phyloP scores from a whole-genome alignment of 2,329 filamentous ascomycete genomes.

The Aspergillus pseudoterreus region DNA sequence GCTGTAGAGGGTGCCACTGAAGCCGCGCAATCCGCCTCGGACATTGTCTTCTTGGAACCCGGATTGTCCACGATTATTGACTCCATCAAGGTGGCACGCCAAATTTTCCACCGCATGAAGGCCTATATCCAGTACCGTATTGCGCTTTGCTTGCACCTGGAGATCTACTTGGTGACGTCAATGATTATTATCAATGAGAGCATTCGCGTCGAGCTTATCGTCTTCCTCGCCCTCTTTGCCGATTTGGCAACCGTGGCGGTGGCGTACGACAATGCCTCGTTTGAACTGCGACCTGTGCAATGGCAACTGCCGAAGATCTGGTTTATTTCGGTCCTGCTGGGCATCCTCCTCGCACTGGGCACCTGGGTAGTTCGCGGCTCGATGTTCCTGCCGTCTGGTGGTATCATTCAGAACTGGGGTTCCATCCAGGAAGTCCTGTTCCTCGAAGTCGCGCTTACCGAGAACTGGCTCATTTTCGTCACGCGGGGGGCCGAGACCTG shows the following conservation, averaged over 20 bases:
- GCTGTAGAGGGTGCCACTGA: constrained; percentile 70
- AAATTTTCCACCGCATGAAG: constrained; percentile 78
- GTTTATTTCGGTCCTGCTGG: constrained; percentile 61
- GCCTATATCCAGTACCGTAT: constrained; percentile 75
- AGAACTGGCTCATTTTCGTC: constrained; percentile 97
- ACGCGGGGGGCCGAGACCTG: constrained; percentile 75
- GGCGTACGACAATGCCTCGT: constrained; percentile 80
- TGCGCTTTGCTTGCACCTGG: constrained; percentile 68
- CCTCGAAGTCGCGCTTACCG: constrained; percentile 83
- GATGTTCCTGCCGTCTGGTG: constrained; percentile 66
- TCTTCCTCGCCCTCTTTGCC: constrained; percentile 76
- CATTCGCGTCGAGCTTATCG: constrained; percentile 68
- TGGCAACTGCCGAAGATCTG: constrained; percentile 82
- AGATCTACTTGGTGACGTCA: constrained; percentile 72
- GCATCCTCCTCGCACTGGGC: constrained; percentile 63
- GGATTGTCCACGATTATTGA: constrained; percentile 68
- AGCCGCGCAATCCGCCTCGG: constrained; percentile 68
- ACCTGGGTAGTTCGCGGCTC: constrained; percentile 73
- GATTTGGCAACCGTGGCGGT: constrained; percentile 77
- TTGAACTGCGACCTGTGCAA: constrained; percentile 70
- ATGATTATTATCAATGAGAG: constrained; percentile 81
- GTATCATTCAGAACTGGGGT: constrained; percentile 71
- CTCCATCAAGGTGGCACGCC: constrained; percentile 68
- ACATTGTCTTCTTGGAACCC: constrained; percentile 71
- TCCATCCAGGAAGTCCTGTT: constrained; percentile 76